phyloP scores from a whole-genome alignment of 345 rosid genomes.

The Sapria himalayana region DNA sequence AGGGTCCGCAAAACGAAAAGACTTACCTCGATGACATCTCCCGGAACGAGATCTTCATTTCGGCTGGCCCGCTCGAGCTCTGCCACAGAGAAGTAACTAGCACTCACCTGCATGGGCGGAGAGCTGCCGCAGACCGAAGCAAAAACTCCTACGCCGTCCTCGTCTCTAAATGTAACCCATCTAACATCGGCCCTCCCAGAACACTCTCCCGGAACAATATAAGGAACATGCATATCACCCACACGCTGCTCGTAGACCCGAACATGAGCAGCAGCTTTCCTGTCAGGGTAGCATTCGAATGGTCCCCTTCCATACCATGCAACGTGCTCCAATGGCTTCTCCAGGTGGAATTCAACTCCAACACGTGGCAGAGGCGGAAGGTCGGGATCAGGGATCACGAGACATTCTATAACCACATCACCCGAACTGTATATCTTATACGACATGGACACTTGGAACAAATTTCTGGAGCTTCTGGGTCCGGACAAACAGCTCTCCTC shows the following conservation, averaged over 20 bases:
- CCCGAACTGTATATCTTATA: conserved; percentile 57
- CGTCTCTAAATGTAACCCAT: conserved; percentile 64
- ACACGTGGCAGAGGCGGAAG: conserved; percentile 90
- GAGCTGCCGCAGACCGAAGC: conserved; percentile 56
- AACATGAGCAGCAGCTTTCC: conserved; percentile 86
- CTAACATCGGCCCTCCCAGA: conserved; percentile 88
- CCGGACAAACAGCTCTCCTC: conserved; percentile 10
- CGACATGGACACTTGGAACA: conserved; percentile 33
- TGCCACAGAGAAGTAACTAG: conserved; percentile 45
- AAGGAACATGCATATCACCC: conserved; percentile 78
- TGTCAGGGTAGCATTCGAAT: conserved; percentile 89
- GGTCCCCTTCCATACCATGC: conserved; percentile 94
- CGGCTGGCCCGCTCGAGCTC: conserved; percentile 68
- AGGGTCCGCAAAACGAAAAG: conserved; percentile 1
- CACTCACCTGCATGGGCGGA: conserved; percentile 87
- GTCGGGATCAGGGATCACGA: conserved; percentile 34
- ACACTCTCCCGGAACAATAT: conserved; percentile 79
- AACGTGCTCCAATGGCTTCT: conserved; percentile 42
- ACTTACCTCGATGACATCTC: conserved; percentile 56
- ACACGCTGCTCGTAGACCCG: conserved; percentile 42
- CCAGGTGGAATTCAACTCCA: conserved; percentile 62
- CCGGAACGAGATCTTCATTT: conserved; percentile 45
- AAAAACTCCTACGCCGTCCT: conserved; percentile 57
- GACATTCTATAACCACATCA: conserved; percentile 46
- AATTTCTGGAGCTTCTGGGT: conserved; percentile 16